These are phyloP conservation scores for Achaetomiella virescens DNA, from an alignment of 495 filamentous ascomycete species.

Conservation along the genomic window DNA sequence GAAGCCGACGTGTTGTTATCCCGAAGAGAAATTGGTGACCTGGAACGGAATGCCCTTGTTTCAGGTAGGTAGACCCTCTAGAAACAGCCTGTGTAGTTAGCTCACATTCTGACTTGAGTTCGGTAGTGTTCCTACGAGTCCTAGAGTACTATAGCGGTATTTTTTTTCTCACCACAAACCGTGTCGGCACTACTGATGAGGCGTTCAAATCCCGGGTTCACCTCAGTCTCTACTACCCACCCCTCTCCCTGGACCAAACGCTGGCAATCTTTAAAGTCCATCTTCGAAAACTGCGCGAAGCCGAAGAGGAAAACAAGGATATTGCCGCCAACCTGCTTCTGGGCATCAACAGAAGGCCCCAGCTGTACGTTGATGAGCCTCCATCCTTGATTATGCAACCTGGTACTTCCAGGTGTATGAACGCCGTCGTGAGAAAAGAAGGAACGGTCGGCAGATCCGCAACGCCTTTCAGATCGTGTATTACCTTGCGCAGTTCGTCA, in stretches of 20 bases:
- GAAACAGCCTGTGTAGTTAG: no score
- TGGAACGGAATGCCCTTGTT: constrained; percentile 70
- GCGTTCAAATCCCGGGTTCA: constrained; percentile 38
- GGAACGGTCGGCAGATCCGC: constrained; percentile 35
- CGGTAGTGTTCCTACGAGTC: constrained; percentile 44
- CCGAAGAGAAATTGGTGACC: constrained; percentile 59
- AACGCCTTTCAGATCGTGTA: constrained; percentile 36
- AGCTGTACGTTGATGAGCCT: background rate
- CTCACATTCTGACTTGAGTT: no score
- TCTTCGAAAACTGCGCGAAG: background rate
- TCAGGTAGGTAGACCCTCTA: constrained; percentile 31
- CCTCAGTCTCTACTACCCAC: constrained; percentile 33
- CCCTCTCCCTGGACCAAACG: constrained; percentile 25
- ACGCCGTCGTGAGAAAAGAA: constrained; percentile 17
- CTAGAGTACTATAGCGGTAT: constrained; percentile 37
- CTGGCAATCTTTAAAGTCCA: constrained; percentile 18
- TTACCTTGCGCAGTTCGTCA: constrained; percentile 33
- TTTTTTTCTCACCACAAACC: constrained; percentile 36
- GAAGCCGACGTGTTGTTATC: constrained; percentile 46
- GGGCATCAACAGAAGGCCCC: background rate
- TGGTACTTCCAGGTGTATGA: background rate
- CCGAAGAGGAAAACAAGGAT: background rate
- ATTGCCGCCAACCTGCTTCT: no score
- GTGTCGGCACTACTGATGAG: constrained; percentile 33
- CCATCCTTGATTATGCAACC: background rate